phyloP scores from a whole-genome alignment of 1,139 yeast genomes.

The Arxiozyma heterogenica region DNA sequence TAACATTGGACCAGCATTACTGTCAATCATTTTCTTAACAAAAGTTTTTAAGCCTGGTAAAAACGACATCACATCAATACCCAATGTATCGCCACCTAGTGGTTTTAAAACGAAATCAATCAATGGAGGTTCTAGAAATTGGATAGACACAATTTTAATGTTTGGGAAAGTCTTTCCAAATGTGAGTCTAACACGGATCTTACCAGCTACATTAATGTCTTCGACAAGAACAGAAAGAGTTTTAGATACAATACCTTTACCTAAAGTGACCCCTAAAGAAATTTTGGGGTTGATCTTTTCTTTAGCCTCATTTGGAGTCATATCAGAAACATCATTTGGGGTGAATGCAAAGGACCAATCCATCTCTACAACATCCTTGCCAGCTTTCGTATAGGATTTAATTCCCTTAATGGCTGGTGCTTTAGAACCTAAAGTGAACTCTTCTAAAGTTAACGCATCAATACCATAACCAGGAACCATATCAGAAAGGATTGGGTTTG shows the following conservation, averaged over 20 bases:
- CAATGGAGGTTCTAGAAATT: conserved; percentile 65
- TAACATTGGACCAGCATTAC: conserved; percentile 63
- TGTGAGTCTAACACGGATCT: conserved; percentile 56
- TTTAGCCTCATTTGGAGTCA: conserved; percentile 65
- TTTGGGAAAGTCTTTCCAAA: conserved; percentile 63
- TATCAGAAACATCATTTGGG: conserved; percentile 72
- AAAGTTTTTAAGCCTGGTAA: conserved; percentile 72
- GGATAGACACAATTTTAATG: conserved; percentile 59
- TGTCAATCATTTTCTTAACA: conserved; percentile 59
- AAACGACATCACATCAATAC: conserved; percentile 73
- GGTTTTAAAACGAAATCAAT: conserved; percentile 76
- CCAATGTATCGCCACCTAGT: conserved; percentile 80
- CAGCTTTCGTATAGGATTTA: conserved; percentile 60
- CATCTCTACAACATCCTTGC: conserved; percentile 62
- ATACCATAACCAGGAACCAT: conserved; percentile 78
- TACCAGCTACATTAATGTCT: conserved; percentile 66
- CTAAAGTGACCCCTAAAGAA: conserved; percentile 67
- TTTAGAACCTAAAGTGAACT: conserved; percentile 70
- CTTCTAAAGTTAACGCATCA: conserved; percentile 60
- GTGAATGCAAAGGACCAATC: conserved; percentile 76
- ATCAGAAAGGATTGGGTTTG: conserved; percentile 56
- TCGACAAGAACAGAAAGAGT: conserved; percentile 69
- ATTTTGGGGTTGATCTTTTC: conserved; percentile 70
- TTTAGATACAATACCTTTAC: conserved; percentile 68
- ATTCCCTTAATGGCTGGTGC: conserved; percentile 67